Base-by-base conservation (phyloP, 768 basidiomycete species). In the Chiua virens region DNA sequence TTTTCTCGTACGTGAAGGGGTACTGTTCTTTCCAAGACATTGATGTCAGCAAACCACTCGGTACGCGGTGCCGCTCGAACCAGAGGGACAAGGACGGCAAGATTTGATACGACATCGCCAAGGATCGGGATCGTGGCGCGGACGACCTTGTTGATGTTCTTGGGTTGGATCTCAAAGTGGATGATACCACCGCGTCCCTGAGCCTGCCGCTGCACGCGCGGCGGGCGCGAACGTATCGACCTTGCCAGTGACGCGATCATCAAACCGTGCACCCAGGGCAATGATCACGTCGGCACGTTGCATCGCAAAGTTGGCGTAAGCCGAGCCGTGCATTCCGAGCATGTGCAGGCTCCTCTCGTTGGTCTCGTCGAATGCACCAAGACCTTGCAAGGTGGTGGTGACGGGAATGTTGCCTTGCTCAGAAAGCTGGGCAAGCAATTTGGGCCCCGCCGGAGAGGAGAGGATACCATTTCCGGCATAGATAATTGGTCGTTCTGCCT, bases 111-210 rank as follows among this genome's bases (percentile, higher is more conserved):
- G 50, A 98, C 96, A 65, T 98, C 97, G 34, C 97, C 97, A 27
- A 97, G 79, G 64, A 98, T 79, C 45, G 96, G 92, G 51, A 98
- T 89, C 43, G 89, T 85, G 20, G 97, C 96, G 45, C 98, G 85
- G 47, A 98, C 83, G 53, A 99, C 94, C 73, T 98, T 99, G 82
- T 99, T 98, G 71, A 99, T 80, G 72, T 99, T 98, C 79, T 99
- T 98, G 40, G 96, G 92, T 75, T 85, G 84, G 58, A 98, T 94
- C 76, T 98, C 96, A 64, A 98, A 98, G 75, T 99, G 97, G 65
- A 98, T 97, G 75, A 98, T 95, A 28, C 97, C 97, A 13, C 97
- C 96, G 2, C 84, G 82, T 40, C 95, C 92, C 59, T 86, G 79
- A 1, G 79, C 73, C 25, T 2, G 95, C 93, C 7, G 97, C 97